These are phyloP conservation scores for Eutypa lata DNA, from an alignment of 2,329 filamentous ascomycete species.

Conservation along the genomic window DNA sequence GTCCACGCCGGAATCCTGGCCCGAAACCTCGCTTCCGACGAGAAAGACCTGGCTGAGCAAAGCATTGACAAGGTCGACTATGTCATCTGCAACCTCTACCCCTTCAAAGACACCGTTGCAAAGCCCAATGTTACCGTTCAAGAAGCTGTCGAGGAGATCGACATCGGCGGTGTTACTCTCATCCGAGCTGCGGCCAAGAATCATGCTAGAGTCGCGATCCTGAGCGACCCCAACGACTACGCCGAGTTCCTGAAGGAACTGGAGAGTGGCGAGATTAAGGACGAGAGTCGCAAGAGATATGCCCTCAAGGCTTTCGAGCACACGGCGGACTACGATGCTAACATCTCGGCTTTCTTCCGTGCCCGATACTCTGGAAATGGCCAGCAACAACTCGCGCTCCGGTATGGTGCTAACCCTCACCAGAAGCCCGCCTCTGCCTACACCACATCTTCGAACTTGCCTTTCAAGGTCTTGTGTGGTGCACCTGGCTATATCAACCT, in stretches of 20 bases:
- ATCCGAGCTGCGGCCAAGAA: slow-evolving; percentile 98
- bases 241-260: slow-evolving; percentile 90
- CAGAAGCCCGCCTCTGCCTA: slow-evolving; percentile 94
- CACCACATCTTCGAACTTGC: slow-evolving; percentile 67
- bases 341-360: slow-evolving; percentile 96
- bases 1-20: slow-evolving; percentile 90
- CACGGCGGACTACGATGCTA: slow-evolving; percentile 92
- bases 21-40: slow-evolving; percentile 88
- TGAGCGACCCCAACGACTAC: slow-evolving; percentile 92
- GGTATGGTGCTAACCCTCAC: slow-evolving; percentile 96
- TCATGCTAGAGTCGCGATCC: slow-evolving; percentile 90
- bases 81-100: slow-evolving; percentile 97
- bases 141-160: slow-evolving; percentile 97
- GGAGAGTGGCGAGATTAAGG: slow-evolving; percentile 79
- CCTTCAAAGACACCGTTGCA: slow-evolving; percentile 96
- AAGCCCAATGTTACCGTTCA: slow-evolving; percentile 96
- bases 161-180: slow-evolving; percentile 95
- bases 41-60: slow-evolving; percentile 93
- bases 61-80: slow-evolving; percentile 95
- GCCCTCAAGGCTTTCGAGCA: slow-evolving; percentile 98
- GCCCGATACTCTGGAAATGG: slow-evolving; percentile 91
- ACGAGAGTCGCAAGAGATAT: slow-evolving; percentile 81
- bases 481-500: slow-evolving; percentile 97
- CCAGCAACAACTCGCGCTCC: slow-evolving; percentile 76
- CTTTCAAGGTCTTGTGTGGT: slow-evolving; percentile 92